phyloP scores from a whole-genome alignment of 208 protist species.

The Leishmania lainsoni region DNA sequence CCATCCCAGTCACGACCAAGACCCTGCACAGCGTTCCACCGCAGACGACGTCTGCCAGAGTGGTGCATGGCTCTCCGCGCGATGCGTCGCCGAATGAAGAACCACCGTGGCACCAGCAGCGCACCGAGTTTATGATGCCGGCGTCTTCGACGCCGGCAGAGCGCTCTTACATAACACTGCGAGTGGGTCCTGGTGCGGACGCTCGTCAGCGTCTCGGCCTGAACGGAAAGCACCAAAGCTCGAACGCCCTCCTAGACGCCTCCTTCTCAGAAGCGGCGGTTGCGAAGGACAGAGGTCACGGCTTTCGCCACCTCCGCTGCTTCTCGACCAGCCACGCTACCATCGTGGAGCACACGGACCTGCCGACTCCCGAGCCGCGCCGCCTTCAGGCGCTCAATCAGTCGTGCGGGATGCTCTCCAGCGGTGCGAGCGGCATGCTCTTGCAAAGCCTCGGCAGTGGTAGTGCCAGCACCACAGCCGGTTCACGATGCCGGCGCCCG shows the following conservation, averaged over 20 bases:
- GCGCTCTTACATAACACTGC: constrained; percentile 26
- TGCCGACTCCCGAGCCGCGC: constrained; percentile 36
- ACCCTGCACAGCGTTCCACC: neutral
- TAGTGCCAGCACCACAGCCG: neutral
- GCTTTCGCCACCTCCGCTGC: constrained; percentile 22
- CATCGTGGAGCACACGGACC: constrained; percentile 19
- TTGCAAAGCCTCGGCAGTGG: neutral
- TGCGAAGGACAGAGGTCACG: constrained; percentile 12
- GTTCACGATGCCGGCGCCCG: neutral
- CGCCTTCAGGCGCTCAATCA: constrained; percentile 39
- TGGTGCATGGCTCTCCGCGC: neutral
- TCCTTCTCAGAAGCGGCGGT: constrained; percentile 9
- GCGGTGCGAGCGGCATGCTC: neutral
- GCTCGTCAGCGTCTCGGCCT: constrained; percentile 19
- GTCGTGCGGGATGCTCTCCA: constrained; percentile 21
- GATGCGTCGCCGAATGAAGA: neutral
- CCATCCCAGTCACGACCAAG: neutral
- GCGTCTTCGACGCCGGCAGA: constrained; percentile 10
- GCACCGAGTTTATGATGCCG: constrained; percentile 7
- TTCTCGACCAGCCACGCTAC: constrained; percentile 16
- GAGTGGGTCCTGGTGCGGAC: constrained; percentile 8
- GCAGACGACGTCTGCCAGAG: neutral
- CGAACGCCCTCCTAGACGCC: constrained; percentile 9
- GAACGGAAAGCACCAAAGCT: constrained; percentile 1
- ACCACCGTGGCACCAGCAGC: constrained; percentile 20